A percentile compares a stretch with the other conserved stretches of the same genome.
phyloP scores from a whole-genome alignment of 768 basidiomycete genomes.

The Lactarius trivialis region DNA sequence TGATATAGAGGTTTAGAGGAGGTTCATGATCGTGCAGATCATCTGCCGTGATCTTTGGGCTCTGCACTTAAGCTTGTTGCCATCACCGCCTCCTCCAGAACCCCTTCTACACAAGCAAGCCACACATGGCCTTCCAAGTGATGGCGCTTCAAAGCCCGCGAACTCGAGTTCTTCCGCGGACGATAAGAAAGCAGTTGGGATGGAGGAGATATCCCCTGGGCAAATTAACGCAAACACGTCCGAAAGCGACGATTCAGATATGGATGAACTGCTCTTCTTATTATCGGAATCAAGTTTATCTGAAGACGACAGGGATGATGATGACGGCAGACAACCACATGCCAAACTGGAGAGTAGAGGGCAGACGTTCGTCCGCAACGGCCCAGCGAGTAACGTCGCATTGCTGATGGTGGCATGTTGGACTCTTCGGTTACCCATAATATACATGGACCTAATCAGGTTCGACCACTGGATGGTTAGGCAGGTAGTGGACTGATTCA shows the following conservation, averaged over 20 bases:
- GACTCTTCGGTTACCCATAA: slow-evolving; percentile 69
- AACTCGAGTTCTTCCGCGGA: slow-evolving; percentile 19
- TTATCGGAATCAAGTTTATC: slow-evolving; percentile 33
- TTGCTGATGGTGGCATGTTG: slow-evolving; percentile 72
- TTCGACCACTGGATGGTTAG: slow-evolving; percentile 26
- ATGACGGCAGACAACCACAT: slow-evolving; percentile 7
- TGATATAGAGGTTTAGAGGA: background rate
- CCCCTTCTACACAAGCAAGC: slow-evolving; percentile 46
- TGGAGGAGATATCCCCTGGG: background rate
- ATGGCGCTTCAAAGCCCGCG: slow-evolving; percentile 10
- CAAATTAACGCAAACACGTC: slow-evolving; percentile 25
- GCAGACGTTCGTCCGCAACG: slow-evolving; percentile 29
- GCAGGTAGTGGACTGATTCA: background rate
- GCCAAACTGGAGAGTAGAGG: slow-evolving; percentile 9
- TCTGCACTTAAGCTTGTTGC: slow-evolving; percentile 57
- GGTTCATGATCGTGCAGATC: slow-evolving; percentile 36
- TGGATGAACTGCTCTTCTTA: slow-evolving; percentile 36
- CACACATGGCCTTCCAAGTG: background rate
- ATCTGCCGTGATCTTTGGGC: slow-evolving; percentile 81
- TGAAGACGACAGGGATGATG: slow-evolving; percentile 27
- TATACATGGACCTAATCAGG: slow-evolving; percentile 72
- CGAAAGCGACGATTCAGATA: slow-evolving; percentile 32
- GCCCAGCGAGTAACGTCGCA: slow-evolving; percentile 49
- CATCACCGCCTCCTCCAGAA: slow-evolving; percentile 54
- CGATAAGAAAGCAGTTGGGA: slow-evolving; percentile 10